A percentile compares a stretch with the other conserved stretches of the same genome.
phyloP scores from a whole-genome alignment of 2,329 filamentous ascomycete genomes.

The Apiospora arundinis region DNA sequence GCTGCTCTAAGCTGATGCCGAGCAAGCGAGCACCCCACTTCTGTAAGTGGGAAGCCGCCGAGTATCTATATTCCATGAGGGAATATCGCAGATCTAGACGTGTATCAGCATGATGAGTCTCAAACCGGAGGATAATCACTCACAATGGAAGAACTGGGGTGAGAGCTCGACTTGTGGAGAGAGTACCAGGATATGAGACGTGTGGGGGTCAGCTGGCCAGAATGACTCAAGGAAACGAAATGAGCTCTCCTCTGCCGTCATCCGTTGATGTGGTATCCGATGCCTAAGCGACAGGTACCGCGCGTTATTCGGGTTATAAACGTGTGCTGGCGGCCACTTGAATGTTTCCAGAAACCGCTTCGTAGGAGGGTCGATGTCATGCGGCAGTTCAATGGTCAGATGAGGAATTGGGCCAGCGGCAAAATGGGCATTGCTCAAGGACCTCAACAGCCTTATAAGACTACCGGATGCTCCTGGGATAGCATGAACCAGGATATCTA shows the following conservation, averaged over 20 bases:
- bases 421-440: constrained; percentile 78
- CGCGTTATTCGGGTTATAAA: constrained; percentile 47
- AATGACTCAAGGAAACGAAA: constrained; percentile 84
- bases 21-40: constrained; percentile 65
- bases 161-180: constrained; percentile 83
- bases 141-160: constrained; percentile 81
- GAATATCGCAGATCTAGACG: constrained; percentile 73
- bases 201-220: constrained; percentile 70
- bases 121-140: constrained; percentile 32
- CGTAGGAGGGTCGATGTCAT: constrained; percentile 69
- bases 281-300: constrained; percentile 74
- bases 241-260: constrained; percentile 74
- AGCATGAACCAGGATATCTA: constrained; percentile 87
- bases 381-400: constrained; percentile 84
- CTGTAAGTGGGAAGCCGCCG: constrained; percentile 51
- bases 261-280: constrained; percentile 66
- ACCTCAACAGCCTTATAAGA: constrained; percentile 77
- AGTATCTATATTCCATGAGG: constrained; percentile 80
- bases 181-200: constrained; percentile 82
- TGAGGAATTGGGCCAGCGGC: constrained; percentile 71
- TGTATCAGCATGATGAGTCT: background rate
- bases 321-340: constrained; percentile 66
- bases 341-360: constrained; percentile 68
- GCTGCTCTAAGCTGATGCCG: constrained; percentile 81
- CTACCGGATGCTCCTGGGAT: constrained; percentile 73